Base-by-base conservation (phyloP, 139 green algal species). In the Edaphochlamys debaryana region DNA sequence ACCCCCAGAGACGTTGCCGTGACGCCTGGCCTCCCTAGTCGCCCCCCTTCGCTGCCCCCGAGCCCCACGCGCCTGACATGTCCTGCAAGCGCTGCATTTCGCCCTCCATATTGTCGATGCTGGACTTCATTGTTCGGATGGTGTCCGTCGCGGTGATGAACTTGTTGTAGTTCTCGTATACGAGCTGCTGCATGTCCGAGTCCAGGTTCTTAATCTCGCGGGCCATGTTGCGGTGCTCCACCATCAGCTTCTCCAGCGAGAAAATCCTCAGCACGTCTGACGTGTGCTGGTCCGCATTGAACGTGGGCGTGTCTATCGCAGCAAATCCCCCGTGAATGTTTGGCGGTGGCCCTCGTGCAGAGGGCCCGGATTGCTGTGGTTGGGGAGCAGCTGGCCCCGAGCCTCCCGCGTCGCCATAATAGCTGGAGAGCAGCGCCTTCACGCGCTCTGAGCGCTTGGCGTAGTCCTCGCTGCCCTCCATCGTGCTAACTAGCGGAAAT, bases 141-240 rank as follows among this genome's bases (percentile, higher is more conserved):
- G 95, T 98, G 81, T 98, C 96, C 2, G 96, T 99, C n/a, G 97
- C 97, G 0, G 90, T 89, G 67, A 99, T 98, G 91, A 99, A 99
- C 86, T 98, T 98, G 94, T 93, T 98, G 87, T 99, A 99, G 86
- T 99, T 99, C 75, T 99, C 97, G 69, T 99, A 98, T 38, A 99
- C 96, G 36, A 99, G 92, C 89, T 96, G 96, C 85, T 99, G 96
- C 94, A 99, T 98, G 87, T 99, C 97, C 34, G 91, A 93, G 89
- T 99, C 97, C 36, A 99, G 89, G 69, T 90, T 92, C 41, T 95
- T 95, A 54, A 99, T 97, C 52, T 99, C 97, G 0, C 85, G 63
- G 19, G 91, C 84, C 91, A 98, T 96, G 69, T 91, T 92, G 6
- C 90, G 80, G 68, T 99, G 94, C 86, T 96, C 92, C 2, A 84